Percentiles rank a stretch among this genome's conserved stretches.
Conservation (phyloP, 305 asterid genomes). For the Fraxinus latifolia region DNA sequence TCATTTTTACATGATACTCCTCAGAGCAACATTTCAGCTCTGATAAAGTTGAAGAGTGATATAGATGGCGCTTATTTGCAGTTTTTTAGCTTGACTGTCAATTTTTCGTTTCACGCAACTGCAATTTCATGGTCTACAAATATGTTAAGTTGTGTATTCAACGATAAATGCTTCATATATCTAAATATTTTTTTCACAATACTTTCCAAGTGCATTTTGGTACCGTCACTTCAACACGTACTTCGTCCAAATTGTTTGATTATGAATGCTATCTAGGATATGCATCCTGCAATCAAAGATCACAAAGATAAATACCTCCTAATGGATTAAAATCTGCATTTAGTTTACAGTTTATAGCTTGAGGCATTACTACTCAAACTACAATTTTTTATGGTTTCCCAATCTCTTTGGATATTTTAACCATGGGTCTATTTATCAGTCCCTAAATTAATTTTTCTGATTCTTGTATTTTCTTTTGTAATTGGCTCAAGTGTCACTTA, state of each 20-base stretch:
- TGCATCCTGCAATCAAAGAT: neutral
- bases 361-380: neutral
- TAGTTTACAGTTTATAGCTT: neutral
- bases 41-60: neutral
- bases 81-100: neutral
- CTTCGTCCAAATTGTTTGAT: neutral
- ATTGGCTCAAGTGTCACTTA: slow-evolving; percentile 14
- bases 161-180: neutral
- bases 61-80: neutral
- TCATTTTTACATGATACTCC: neutral
- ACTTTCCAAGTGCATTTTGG: neutral
- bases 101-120: neutral
- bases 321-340: neutral
- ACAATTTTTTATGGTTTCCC: neutral
- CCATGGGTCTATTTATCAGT: neutral
- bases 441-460: neutral
- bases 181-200: neutral
- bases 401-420: neutral
- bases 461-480: neutral
- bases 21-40: neutral
- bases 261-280: neutral
- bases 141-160: neutral
- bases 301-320: neutral
- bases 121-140: neutral
- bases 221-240: neutral